Evolutionary conservation across 2,329 filamentous ascomycete genomes (phyloP).

Genomic region (Trichoderma breve): DNA sequence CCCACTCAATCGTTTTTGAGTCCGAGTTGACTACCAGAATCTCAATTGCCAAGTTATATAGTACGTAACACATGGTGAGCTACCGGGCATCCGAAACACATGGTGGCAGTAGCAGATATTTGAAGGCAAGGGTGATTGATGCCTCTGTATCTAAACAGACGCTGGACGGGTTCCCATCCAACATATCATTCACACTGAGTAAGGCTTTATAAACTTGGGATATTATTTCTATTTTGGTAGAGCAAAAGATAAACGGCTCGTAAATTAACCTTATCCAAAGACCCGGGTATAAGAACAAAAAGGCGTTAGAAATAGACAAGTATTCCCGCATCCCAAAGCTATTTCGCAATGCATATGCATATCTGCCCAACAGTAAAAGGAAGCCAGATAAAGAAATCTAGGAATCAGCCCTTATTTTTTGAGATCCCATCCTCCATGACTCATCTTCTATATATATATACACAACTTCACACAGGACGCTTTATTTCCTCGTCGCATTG

Average conservation of each 20-base stretch:
- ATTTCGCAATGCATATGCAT: neutral
- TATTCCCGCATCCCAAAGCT: neutral
- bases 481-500: slow-evolving; percentile 20
- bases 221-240: neutral
- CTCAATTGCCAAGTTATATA: neutral
- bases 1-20: neutral
- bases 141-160: neutral
- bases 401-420: neutral
- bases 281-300: slow-evolving; percentile 4
- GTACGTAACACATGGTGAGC: neutral
- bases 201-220: neutral
- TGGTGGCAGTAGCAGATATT: neutral
- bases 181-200: neutral
- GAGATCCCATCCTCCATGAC: neutral
- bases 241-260: neutral
- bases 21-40: neutral
- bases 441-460: neutral
- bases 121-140: neutral
- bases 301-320: neutral
- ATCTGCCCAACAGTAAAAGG: neutral
- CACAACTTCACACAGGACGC: neutral
- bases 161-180: neutral
- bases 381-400: neutral
- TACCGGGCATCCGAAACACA: neutral
- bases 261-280: neutral